These are phyloP conservation scores for Gymnopilus junonius DNA, from an alignment of 768 basidiomycete genomes.

Conservation along the genomic window DNA sequence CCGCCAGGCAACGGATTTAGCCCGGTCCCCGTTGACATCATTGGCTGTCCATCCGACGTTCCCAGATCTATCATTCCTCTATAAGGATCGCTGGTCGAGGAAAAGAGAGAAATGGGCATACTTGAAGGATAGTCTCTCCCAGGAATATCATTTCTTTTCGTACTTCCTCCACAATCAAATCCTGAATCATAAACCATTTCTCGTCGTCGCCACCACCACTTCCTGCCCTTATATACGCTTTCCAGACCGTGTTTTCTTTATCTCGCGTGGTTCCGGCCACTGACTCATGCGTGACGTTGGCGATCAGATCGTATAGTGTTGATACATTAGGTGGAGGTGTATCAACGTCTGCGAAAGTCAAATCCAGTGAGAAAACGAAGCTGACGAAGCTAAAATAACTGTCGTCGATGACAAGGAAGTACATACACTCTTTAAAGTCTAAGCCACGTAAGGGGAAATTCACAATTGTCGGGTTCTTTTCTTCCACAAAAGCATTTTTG, in stretches of 20 bases:
- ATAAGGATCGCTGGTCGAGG: constrained; percentile 15
- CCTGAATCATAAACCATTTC: constrained; percentile 96
- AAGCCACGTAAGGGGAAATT: constrained; percentile 95
- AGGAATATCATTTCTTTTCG: constrained; percentile 97
- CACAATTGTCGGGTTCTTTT: constrained; percentile 98
- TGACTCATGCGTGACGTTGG: constrained; percentile 94
- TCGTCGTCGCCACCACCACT: constrained; percentile 81
- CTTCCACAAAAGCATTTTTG: constrained; percentile 95
- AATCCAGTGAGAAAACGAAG: constrained; percentile 29
- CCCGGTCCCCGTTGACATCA: constrained; percentile 26
- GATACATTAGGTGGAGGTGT: constrained; percentile 59
- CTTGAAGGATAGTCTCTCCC: constrained; percentile 96
- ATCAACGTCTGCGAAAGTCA: constrained; percentile 70
- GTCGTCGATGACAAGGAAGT: constrained; percentile 19
- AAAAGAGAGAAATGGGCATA: constrained; percentile 32
- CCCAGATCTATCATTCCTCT: constrained; percentile 57
- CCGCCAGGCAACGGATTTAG: constrained; percentile 3
- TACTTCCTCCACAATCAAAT: constrained; percentile 95
- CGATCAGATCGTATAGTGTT: constrained; percentile 90
- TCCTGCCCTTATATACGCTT: constrained; percentile 81
- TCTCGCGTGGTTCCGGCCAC: constrained; percentile 95
- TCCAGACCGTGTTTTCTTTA: constrained; percentile 92
- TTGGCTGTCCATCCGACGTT: constrained; percentile 46
- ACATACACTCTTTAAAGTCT: constrained; percentile 91
- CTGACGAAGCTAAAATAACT: constrained; percentile 25